These are phyloP conservation scores for Phytophthora idaei DNA, from an alignment of 352 stramenopile species.

Conservation along the genomic window DNA sequence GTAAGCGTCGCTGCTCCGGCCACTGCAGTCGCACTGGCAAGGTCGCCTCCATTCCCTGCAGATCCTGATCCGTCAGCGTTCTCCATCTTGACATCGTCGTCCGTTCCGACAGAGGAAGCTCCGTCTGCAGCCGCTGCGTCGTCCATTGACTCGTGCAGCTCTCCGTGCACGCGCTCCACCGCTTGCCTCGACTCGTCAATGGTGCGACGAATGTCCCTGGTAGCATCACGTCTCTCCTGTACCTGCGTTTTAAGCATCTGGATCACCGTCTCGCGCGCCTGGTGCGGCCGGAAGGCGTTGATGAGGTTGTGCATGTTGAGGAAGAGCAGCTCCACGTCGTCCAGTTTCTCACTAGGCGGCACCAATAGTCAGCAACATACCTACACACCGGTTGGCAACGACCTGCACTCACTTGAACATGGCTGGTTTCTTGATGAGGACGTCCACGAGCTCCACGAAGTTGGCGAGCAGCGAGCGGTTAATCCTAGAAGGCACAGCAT, in stretches of 20 bases:
- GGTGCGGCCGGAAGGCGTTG: slow-evolving; percentile 86
- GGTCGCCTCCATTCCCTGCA: slow-evolving; percentile 13
- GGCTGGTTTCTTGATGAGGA: slow-evolving; percentile 77
- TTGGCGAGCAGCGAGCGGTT: slow-evolving; percentile 86
- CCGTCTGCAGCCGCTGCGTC: slow-evolving; percentile 35
- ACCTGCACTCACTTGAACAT: slow-evolving; percentile 75
- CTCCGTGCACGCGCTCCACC: slow-evolving; percentile 63
- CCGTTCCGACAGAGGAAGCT: slow-evolving; percentile 13
- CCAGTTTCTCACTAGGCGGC: slow-evolving; percentile 70
- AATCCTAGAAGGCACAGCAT: slow-evolving; percentile 43
- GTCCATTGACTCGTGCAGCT: slow-evolving; percentile 62
- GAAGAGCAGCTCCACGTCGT: slow-evolving; percentile 87
- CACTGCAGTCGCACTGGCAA: slow-evolving; percentile 8
- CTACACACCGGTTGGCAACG: not conserved
- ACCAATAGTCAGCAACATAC: slow-evolving; percentile 8
- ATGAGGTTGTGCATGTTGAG: slow-evolving; percentile 92
- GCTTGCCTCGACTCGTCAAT: slow-evolving; percentile 70
- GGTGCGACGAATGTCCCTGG: slow-evolving; percentile 73
- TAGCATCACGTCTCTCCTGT: slow-evolving; percentile 72
- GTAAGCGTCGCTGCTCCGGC: slow-evolving; percentile 19
- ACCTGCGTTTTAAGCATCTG: slow-evolving; percentile 85
- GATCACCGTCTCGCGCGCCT: slow-evolving; percentile 85
- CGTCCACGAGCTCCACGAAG: slow-evolving; percentile 84
- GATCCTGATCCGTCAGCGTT: slow-evolving; percentile 29
- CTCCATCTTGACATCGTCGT: slow-evolving; percentile 66